Percentiles rank a stretch among this genome's conserved stretches.
These are phyloP conservation scores for Cryptococcus floricola DNA, from an alignment of 1,284 basidiomycete genomes.

Conservation along the genomic window DNA sequence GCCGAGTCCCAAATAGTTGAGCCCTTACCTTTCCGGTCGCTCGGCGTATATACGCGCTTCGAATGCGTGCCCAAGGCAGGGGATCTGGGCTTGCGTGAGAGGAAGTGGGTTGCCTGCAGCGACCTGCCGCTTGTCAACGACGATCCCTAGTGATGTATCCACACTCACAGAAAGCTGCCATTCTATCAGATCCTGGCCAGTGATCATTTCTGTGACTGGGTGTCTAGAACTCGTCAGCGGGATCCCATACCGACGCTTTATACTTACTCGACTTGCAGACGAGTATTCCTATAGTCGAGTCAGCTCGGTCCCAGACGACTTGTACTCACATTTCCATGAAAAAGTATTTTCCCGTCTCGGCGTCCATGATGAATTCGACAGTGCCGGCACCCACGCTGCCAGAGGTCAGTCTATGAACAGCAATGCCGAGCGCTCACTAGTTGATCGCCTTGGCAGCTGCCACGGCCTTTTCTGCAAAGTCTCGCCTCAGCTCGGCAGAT, in stretches of 20 bases:
- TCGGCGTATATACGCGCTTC: slow-evolving; percentile 97
- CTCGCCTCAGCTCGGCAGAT: slow-evolving; percentile 65
- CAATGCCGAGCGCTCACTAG: slow-evolving; percentile 51
- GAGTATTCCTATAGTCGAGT: slow-evolving; percentile 67
- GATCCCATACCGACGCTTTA: not conserved
- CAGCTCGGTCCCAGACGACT: slow-evolving; percentile 1
- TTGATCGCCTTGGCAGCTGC: slow-evolving; percentile 86
- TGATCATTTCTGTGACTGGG: slow-evolving; percentile 93
- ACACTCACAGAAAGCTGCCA: slow-evolving; percentile 77
- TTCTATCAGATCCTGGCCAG: slow-evolving; percentile 84
- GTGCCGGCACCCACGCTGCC: slow-evolving; percentile 74
- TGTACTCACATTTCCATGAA: slow-evolving; percentile 84
- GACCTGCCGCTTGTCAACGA: slow-evolving; percentile 46
- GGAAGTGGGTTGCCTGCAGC: slow-evolving; percentile 84
- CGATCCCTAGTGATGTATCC: not conserved
- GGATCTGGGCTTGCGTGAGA: slow-evolving; percentile 68
- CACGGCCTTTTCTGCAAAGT: slow-evolving; percentile 80
- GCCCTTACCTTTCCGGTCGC: slow-evolving; percentile 66
- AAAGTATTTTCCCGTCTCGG: slow-evolving; percentile 75
- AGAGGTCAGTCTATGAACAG: not conserved
- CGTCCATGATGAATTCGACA: slow-evolving; percentile 91
- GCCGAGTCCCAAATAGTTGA: not conserved
- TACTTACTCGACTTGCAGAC: slow-evolving; percentile 74
- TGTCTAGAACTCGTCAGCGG: slow-evolving; percentile 52
- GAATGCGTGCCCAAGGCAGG: slow-evolving; percentile 84